Evolutionary conservation across 805 yeast genomes (phyloP).

Genomic region (Lachancea sp.): DNA sequence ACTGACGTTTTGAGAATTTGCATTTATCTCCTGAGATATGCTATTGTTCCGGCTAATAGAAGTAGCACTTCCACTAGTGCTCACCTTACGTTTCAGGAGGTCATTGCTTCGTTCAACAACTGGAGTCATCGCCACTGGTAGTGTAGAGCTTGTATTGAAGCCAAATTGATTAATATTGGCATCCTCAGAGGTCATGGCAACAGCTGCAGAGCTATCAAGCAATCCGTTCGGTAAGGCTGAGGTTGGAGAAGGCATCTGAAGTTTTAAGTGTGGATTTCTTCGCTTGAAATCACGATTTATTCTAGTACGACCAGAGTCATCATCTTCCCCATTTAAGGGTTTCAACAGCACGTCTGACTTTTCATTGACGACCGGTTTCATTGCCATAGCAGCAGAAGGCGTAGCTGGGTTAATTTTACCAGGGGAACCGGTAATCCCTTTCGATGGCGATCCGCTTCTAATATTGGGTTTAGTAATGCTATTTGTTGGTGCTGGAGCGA

Average conservation of each 20-base stretch:
- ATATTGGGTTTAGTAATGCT: not conserved
- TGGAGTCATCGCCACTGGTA: constrained; percentile 74
- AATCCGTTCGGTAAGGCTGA: constrained; percentile 30
- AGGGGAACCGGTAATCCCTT: constrained; percentile 3
- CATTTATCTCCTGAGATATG: constrained; percentile 6
- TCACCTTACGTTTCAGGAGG: constrained; percentile 10
- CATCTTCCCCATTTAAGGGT: constrained; percentile 26
- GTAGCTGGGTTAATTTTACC: constrained; percentile 4
- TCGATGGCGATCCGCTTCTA: constrained; percentile 6
- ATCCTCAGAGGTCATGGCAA: constrained; percentile 17
- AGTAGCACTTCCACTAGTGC: constrained; percentile 8
- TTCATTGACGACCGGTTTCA: constrained; percentile 30
- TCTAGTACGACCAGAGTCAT: constrained; percentile 22
- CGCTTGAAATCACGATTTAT: constrained; percentile 34
- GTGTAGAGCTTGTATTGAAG: constrained; percentile 45
- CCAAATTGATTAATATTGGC: constrained; percentile 59
- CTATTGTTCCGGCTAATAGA: constrained; percentile 7
- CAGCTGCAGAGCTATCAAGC: constrained; percentile 14
- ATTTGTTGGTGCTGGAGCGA: constrained; percentile 3
- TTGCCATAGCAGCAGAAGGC: constrained; percentile 34
- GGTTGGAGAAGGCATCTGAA: constrained; percentile 74
- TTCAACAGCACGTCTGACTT: constrained; percentile 27
- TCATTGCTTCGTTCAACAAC: constrained; percentile 50
- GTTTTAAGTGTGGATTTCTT: constrained; percentile 50
- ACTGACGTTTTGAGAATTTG: not conserved